Base-by-base conservation (phyloP, 441 rosid species). In the Mallotus japonicus region DNA sequence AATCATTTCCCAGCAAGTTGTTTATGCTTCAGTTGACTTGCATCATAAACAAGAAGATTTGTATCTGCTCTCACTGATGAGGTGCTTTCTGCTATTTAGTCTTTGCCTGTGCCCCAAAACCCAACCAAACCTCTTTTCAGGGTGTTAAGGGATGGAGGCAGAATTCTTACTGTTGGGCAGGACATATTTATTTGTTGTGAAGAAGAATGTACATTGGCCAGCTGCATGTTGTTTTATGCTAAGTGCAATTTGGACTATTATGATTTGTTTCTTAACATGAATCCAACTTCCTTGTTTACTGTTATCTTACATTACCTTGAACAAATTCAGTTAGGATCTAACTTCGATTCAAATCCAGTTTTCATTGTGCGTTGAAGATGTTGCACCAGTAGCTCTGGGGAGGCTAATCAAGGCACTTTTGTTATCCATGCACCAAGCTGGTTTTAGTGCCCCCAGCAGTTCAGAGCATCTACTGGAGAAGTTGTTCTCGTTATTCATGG, bases 351-450 rank as follows among this genome's bases (percentile, higher is more conserved):
- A 77, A 75, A 77, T 71, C 6, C 94, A 96, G 99, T 96, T 96
- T 77, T 86, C 92, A 40, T 84, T 96, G 83, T 92, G 98, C 86
- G 74, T 93, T 73, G 99, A 96, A 84, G 99, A 93, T 87, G 86
- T 93, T 75, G 90, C 90, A 71, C 97, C 98, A 32, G 82, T 93
- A 71, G 92, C 97, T 61, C 87, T 96, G 75, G 98, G 97, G 79
- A 89, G 98, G 83, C 85, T 86, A 74, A 82, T 93, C 79, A 90
- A 88, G 77, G 89, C 93, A 72, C 85, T 96, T 73, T 82, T 91
- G 64, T 81, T 85, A 75, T 87, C 95, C 58, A 83, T 86, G 83
- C 82, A 60, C 79, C 87, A 85, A 65, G 84, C 79, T 73, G 85
- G 72, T 50, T 67, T 76, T 79, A 77, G 73, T 75, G 74, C 74